phyloP scores from a whole-genome alignment of 352 stramenopile species.

The Peronospora belbahrii region DNA sequence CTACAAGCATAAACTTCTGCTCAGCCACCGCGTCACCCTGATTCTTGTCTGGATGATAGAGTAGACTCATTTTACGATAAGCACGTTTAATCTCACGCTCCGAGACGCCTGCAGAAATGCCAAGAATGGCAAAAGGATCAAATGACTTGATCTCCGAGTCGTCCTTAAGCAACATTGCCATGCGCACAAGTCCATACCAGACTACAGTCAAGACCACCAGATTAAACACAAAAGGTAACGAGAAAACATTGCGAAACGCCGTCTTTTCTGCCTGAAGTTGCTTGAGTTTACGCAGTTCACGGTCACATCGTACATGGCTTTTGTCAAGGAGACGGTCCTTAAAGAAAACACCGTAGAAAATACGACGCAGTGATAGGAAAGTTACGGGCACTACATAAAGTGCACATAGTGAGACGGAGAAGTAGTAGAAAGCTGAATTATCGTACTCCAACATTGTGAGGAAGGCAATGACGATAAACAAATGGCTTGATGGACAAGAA shows the following conservation, averaged over 20 bases:
- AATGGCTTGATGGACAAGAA: conserved; percentile 10
- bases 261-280: conserved; percentile 82
- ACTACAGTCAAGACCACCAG: conserved; percentile 58
- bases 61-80: conserved; percentile 90
- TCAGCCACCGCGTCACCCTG: conserved; percentile 93
- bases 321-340: conserved; percentile 85
- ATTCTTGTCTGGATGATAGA: conserved; percentile 95
- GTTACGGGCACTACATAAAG: conserved; percentile 96
- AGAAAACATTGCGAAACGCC: conserved; percentile 79
- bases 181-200: conserved; percentile 86
- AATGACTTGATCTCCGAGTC: conserved; percentile 98
- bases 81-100: conserved; percentile 94
- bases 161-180: conserved; percentile 87
- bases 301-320: conserved; percentile 73
- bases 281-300: conserved; percentile 80
- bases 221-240: conserved; percentile 65
- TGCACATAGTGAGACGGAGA: conserved; percentile 93
- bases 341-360: conserved; percentile 87
- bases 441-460: conserved; percentile 96
- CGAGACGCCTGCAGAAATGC: conserved; percentile 86
- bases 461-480: conserved; percentile 4
- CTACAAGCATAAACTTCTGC: conserved; percentile 98
- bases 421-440: conserved; percentile 99
- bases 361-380: conserved; percentile 76
- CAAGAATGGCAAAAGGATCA: conserved; percentile 96